Evolutionary conservation across 2,329 filamentous ascomycete genomes (phyloP).

Genomic region (Calonectria naviculata): DNA sequence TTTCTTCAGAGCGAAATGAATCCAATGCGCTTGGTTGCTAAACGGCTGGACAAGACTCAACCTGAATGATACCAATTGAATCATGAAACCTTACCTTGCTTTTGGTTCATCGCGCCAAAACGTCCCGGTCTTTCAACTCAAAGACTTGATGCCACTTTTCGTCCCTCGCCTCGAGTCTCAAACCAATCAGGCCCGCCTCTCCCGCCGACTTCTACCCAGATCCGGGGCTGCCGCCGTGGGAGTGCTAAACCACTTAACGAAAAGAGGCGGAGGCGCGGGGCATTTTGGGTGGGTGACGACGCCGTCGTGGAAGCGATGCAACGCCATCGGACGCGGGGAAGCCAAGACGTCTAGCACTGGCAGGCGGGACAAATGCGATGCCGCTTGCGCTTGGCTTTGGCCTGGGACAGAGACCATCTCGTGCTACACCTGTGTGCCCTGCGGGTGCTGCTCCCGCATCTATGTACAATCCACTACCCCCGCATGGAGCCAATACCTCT

Average conservation of each 20-base stretch:
- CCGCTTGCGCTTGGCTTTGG: background rate
- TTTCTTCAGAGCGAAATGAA: background rate
- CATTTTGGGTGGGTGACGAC: slow-evolving; percentile 5
- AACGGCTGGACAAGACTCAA: too few species aligned
- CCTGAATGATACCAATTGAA: too few species aligned
- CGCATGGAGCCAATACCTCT: background rate
- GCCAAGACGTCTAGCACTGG: background rate
- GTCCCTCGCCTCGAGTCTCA: background rate
- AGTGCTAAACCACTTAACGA: background rate
- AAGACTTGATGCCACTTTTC: background rate
- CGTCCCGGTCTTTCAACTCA: background rate
- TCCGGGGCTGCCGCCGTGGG: slow-evolving; percentile 12
- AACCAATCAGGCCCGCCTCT: background rate
- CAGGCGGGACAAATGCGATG: slow-evolving; percentile 16
- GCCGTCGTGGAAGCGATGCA: slow-evolving; percentile 15
- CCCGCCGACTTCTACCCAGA: background rate
- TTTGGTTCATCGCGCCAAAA: background rate
- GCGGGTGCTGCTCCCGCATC: background rate
- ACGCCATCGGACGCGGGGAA: slow-evolving; percentile 21
- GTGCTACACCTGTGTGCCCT: background rate
- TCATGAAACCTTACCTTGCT: background rate
- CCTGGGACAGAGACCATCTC: background rate
- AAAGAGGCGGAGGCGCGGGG: background rate
- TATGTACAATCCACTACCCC: background rate
- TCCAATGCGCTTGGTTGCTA: too few species aligned